A percentile compares a stretch with the other conserved stretches of the same genome.
phyloP scores from a whole-genome alignment of 176 grass and related monocot species.

The Canna indica region DNA sequence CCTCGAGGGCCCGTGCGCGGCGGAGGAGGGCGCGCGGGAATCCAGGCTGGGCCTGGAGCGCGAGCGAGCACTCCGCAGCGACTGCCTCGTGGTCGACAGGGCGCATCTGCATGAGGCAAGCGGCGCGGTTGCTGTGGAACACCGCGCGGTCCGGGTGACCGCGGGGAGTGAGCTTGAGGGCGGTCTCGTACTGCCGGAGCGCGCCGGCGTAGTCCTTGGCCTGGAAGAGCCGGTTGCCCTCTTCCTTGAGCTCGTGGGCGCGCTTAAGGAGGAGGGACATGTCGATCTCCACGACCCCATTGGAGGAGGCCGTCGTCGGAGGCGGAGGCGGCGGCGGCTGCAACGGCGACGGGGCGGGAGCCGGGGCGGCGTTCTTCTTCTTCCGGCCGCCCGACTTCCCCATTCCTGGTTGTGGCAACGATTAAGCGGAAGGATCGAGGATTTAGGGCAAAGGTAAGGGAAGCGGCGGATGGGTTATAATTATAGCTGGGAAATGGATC shows the following conservation, averaged over 20 bases:
- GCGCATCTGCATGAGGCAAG: constrained; percentile 90
- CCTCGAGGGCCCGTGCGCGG: constrained; percentile 75
- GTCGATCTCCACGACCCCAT: constrained; percentile 26
- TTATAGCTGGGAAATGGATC: not conserved
- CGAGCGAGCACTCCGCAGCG: constrained; percentile 78
- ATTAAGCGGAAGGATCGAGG: not conserved
- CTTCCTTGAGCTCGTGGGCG: constrained; percentile 90
- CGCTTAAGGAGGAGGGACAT: constrained; percentile 40
- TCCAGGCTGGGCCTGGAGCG: constrained; percentile 71
- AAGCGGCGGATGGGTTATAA: not conserved
- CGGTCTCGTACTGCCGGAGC: constrained; percentile 84
- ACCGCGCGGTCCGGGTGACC: constrained; percentile 74
- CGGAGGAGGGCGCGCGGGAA: constrained; percentile 90
- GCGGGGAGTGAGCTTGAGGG: constrained; percentile 59
- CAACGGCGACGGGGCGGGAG: not conserved
- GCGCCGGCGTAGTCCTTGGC: constrained; percentile 62
- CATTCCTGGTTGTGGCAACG: constrained; percentile 18
- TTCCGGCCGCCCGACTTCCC: constrained; percentile 85
- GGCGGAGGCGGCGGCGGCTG: not conserved
- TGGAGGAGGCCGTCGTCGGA: constrained; percentile 17
- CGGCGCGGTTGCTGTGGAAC: constrained; percentile 94
- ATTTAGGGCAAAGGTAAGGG: not conserved
- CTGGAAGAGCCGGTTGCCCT: constrained; percentile 93
- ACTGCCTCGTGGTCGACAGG: constrained; percentile 76
- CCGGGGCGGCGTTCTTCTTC: constrained; percentile 40